Conservation (phyloP, 108 stramenopile species). For the Cyclotella atomus region DNA sequence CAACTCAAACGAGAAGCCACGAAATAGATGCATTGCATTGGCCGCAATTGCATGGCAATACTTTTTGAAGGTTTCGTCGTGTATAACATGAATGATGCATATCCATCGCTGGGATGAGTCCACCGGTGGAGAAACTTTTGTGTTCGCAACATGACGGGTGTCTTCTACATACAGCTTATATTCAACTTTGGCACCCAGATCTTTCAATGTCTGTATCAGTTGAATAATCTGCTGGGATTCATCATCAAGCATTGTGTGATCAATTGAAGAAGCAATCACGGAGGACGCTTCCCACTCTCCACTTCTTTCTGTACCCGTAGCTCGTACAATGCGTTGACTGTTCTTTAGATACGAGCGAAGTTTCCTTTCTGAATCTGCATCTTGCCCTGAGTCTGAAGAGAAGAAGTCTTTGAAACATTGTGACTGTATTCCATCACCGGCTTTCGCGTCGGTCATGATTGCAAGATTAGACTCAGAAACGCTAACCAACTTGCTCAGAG, state of each 20-base stretch:
- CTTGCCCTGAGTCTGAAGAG: neutral
- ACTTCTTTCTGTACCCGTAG: neutral
- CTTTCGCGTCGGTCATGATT: conserved; percentile 3
- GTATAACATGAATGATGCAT: conserved; percentile 67
- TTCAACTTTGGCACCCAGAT: conserved; percentile 47
- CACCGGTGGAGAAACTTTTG: neutral
- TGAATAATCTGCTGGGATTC: conserved; percentile 72
- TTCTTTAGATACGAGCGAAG: conserved; percentile 12
- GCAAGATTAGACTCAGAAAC: conserved; percentile 5
- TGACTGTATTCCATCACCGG: neutral
- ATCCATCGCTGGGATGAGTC: conserved; percentile 38
- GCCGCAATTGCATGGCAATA: conserved; percentile 37
- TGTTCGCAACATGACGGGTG: neutral
- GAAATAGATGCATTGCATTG: conserved; percentile 72
- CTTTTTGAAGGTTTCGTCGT: conserved; percentile 71
- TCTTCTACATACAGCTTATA: conserved; percentile 56
- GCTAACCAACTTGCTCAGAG: conserved; percentile 37
- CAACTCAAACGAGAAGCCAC: conserved; percentile 80
- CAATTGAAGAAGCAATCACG: conserved; percentile 2
- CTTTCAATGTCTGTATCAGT: conserved; percentile 53
- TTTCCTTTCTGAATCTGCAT: neutral
- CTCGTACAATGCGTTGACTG: neutral
- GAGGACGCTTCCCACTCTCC: conserved; percentile 9
- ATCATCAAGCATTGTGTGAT: conserved; percentile 25
- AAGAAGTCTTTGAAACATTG: conserved; percentile 3